phyloP scores from a whole-genome alignment of 2,329 filamentous ascomycete genomes.

The Sporothrix globosa region DNA sequence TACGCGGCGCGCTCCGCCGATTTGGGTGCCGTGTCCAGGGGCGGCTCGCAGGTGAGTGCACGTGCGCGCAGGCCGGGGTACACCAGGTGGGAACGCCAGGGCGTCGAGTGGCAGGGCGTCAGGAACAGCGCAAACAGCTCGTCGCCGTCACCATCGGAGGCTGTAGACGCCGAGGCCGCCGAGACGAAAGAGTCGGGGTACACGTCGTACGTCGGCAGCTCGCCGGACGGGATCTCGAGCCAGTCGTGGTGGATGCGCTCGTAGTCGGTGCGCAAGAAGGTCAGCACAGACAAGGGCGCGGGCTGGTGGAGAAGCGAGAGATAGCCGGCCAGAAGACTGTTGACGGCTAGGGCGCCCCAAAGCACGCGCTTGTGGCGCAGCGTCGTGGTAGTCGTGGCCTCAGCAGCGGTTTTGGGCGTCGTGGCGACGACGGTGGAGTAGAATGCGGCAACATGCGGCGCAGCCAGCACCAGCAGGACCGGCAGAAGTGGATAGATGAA shows the following conservation, averaged over 20 bases:
- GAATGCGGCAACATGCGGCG: constrained; percentile 66
- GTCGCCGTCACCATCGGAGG: constrained; percentile 38
- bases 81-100: constrained; percentile 87
- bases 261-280: constrained; percentile 75
- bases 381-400: constrained; percentile 35
- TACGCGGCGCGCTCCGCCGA: constrained; percentile 67
- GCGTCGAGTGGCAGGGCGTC: constrained; percentile 94
- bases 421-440: constrained; percentile 52
- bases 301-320: constrained; percentile 78
- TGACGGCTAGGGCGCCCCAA: constrained; percentile 62
- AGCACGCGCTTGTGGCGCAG: constrained; percentile 62
- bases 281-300: constrained; percentile 73
- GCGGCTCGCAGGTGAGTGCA: constrained; percentile 89
- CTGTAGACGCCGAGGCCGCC: background rate
- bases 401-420: constrained; percentile 36
- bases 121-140: constrained; percentile 76
- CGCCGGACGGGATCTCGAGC: constrained; percentile 40
- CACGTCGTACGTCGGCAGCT: constrained; percentile 43
- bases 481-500: constrained; percentile 95
- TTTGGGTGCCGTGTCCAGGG: constrained; percentile 66
- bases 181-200: constrained; percentile 37
- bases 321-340: constrained; percentile 73
- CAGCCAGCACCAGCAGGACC: constrained; percentile 78
- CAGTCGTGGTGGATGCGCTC: constrained; percentile 57
- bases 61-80: constrained; percentile 75